A percentile compares a stretch with the other conserved stretches of the same genome.
These are phyloP conservation scores for Fusarium sp. DNA, from an alignment of 2,329 filamentous ascomycete genomes.

Conservation along the genomic window DNA sequence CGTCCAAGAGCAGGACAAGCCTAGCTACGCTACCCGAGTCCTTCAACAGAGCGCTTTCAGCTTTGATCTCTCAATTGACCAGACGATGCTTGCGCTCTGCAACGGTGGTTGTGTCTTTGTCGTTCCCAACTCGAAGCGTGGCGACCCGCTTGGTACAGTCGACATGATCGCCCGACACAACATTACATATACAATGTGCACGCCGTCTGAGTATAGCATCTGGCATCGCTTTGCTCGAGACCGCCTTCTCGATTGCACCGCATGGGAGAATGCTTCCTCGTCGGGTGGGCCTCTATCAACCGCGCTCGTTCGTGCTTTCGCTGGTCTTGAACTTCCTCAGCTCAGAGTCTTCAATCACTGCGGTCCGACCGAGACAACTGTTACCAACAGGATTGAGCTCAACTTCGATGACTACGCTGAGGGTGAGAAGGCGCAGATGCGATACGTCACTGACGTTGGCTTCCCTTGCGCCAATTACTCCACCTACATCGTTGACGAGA, in stretches of 20 bases:
- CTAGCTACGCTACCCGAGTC: background rate
- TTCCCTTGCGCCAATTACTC: slow-evolving; percentile 4
- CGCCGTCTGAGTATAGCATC: slow-evolving; percentile 12
- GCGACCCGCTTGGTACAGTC: background rate
- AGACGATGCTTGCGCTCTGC: slow-evolving; percentile 6
- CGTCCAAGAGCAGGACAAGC: background rate
- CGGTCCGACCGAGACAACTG: background rate
- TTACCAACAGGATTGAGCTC: background rate
- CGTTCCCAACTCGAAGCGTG: background rate
- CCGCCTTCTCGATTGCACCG: background rate
- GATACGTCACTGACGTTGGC: slow-evolving; percentile 2
- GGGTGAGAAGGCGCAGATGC: background rate
- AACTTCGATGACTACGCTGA: background rate
- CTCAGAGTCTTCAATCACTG: background rate
- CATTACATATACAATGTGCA: slow-evolving; percentile 4
- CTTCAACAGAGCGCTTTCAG: slow-evolving; percentile 25
- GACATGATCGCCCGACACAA: slow-evolving; percentile 5
- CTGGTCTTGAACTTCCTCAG: background rate
- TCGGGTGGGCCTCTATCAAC: background rate
- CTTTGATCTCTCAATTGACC: slow-evolving; percentile 19
- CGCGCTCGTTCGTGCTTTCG: background rate
- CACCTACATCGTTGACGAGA: background rate
- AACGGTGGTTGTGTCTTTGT: slow-evolving; percentile 8
- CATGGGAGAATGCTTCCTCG: background rate
- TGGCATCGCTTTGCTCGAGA: slow-evolving; percentile 11